Evolutionary conservation across 352 stramenopile genomes (phyloP).

Genomic region (Phytopythium aichiense): DNA sequence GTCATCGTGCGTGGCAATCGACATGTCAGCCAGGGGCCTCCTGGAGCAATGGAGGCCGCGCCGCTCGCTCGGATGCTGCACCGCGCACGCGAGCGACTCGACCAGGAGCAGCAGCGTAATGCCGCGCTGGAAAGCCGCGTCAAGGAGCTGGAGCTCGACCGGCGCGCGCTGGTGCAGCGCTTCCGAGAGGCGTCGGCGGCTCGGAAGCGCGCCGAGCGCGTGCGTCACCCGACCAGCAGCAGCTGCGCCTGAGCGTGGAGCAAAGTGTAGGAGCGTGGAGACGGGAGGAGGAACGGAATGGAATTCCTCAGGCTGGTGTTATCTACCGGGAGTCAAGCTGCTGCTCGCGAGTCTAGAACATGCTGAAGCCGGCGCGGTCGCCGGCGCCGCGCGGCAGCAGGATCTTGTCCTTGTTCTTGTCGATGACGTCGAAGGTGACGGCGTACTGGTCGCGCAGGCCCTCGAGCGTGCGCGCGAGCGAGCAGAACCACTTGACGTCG

Average conservation of each 20-base stretch:
- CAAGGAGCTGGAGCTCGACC: slow-evolving; percentile 7
- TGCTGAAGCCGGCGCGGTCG: slow-evolving; percentile 70
- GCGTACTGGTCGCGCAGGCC: slow-evolving; percentile 77
- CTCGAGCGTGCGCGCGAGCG: slow-evolving; percentile 63
- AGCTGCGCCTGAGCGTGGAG: neutral
- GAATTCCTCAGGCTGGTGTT: neutral
- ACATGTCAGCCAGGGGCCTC: neutral
- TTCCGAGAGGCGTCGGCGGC: slow-evolving; percentile 13
- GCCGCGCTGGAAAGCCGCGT: slow-evolving; percentile 3
- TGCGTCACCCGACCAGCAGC: neutral
- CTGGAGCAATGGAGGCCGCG: neutral
- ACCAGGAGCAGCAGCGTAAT: neutral
- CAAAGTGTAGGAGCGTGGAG: neutral
- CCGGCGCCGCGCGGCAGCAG: slow-evolving; percentile 57
- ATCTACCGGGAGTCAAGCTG: neutral
- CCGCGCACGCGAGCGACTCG: neutral
- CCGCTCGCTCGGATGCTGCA: neutral
- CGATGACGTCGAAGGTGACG: slow-evolving; percentile 58
- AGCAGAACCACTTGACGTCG: slow-evolving; percentile 85
- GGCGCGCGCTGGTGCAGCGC: slow-evolving; percentile 11
- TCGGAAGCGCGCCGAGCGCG: neutral
- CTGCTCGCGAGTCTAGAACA: slow-evolving; percentile 44
- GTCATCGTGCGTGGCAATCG: too few species aligned
- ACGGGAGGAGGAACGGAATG: neutral
- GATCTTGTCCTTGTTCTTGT: slow-evolving; percentile 85